Evolutionary conservation across 2,329 filamentous ascomycete genomes (phyloP).

Genomic region (Stachybotrys echinatus): DNA sequence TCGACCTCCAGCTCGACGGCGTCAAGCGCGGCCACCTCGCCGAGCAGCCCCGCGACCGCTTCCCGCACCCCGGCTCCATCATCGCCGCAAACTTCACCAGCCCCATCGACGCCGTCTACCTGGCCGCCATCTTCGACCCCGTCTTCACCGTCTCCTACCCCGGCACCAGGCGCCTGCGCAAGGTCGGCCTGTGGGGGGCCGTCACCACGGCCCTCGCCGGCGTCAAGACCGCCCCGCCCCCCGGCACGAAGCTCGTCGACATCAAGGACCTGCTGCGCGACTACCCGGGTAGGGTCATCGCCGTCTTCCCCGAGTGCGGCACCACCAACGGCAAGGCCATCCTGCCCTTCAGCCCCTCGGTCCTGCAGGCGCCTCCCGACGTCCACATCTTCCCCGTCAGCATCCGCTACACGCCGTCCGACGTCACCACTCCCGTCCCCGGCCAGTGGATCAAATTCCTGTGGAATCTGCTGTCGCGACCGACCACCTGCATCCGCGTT

Average conservation of each 20-base stretch:
- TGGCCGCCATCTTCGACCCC: conserved; percentile 93
- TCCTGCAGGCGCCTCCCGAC: conserved; percentile 61
- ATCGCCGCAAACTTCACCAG: conserved; percentile 91
- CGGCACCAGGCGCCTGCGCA: conserved; percentile 64
- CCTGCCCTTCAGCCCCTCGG: conserved; percentile 72
- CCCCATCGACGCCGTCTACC: conserved; percentile 87
- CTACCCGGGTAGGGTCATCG: conserved; percentile 72
- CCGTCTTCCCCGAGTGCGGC: conserved; percentile 88
- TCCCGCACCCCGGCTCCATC: conserved; percentile 74
- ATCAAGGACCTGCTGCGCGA: conserved; percentile 57
- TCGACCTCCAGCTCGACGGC: conserved; percentile 95
- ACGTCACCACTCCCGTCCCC: conserved; percentile 87
- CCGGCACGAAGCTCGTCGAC: conserved; percentile 48
- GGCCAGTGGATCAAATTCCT: conserved; percentile 67
- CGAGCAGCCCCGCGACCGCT: conserved; percentile 64
- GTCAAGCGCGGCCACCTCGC: conserved; percentile 86
- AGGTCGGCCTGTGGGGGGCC: conserved; percentile 70
- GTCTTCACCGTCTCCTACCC: conserved; percentile 88
- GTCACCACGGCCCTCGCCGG: conserved; percentile 66
- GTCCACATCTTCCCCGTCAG: conserved; percentile 87
- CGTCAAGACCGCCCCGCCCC: conserved; percentile 42
- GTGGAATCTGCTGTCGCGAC: conserved; percentile 79
- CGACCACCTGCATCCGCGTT: conserved; percentile 86
- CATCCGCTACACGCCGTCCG: conserved; percentile 79
- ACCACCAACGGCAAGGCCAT: conserved; percentile 93